These are phyloP conservation scores for Limnanthes douglasii DNA, from an alignment of 345 rosid genomes.

Conservation along the genomic window DNA sequence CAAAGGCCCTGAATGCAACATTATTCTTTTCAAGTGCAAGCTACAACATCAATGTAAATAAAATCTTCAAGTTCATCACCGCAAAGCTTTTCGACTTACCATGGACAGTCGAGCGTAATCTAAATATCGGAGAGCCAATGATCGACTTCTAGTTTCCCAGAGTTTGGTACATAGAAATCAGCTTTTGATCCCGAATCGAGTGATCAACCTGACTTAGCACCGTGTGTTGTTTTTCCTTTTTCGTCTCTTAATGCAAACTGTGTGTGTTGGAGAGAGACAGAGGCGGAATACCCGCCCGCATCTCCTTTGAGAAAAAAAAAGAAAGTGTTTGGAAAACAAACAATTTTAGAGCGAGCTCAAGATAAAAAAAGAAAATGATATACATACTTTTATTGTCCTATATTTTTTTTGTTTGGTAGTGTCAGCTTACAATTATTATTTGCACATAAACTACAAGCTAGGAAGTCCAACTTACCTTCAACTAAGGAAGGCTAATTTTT, in stretches of 20 bases:
- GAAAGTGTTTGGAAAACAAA: conserved; percentile 1
- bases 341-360: not conserved
- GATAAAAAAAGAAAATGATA: not conserved
- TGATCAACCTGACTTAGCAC: conserved; percentile 8
- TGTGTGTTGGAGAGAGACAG: conserved; percentile 2
- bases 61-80: conserved; percentile 88
- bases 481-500: too few species aligned
- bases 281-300: conserved; percentile 8
- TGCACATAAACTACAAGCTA: too few species aligned
- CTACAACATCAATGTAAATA: conserved; percentile 86
- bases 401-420: too few species aligned
- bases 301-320: conserved; percentile 5
- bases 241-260: too few species aligned
- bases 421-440: too few species aligned
- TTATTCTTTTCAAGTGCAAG: conserved; percentile 87
- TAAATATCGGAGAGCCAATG: conserved; percentile 76
- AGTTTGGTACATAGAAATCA: conserved; percentile 1
- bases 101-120: conserved; percentile 75
- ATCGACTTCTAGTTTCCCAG: conserved; percentile 45
- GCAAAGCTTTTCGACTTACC: conserved; percentile 88
- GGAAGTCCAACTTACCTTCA: too few species aligned
- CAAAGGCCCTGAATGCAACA: conserved; percentile 72
- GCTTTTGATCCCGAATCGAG: conserved; percentile 1
- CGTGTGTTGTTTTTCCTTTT: too few species aligned
- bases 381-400: too few species aligned